Base-by-base conservation (phyloP, 768 basidiomycete genomes). In the Leccinum longicurvipes region DNA sequence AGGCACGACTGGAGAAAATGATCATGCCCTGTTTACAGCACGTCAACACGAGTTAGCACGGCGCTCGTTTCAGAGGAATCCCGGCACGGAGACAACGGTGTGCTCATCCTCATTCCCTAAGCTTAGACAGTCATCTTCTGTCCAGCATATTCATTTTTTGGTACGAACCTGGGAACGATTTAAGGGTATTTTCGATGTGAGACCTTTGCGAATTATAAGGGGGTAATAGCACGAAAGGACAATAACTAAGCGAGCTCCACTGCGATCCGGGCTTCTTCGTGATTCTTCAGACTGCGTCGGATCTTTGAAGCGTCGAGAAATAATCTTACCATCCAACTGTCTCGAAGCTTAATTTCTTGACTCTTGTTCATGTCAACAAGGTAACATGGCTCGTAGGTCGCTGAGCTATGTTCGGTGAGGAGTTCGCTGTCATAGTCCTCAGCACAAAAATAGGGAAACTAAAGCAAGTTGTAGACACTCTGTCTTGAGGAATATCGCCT, bases 31-130 rank as follows among this genome's bases (percentile, higher is more conserved):
- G 67, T 67, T 85, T 86, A 74, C 85, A 91, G 21, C 89, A 80
- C 29, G 86, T 87, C 29, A 92, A 77, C 89, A 93, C 90, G 44
- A 93, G 80, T 93, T 93, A 47, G 85, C 87, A 6, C 91, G 79
- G 10, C 85, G 77, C 6, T 77, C 53, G 60, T 82, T 84, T 14
- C 65, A 71, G 21, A 93, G 73, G 60, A 93, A 93, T 12, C 91
- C 91, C 19, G 81, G 69, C 15, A 87, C 61, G 6, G 88, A 91
- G 31, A 91, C 72, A 51, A 91, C 79, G 51, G 91, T 84, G 44
- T 80, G 78, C 47, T 92, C 84, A 52, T 84, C 85, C 66, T 93
- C 91, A 74, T 92, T 93, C 39, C 91, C 91, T 91, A 55, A 4
- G 8, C 23, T 19, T 3, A 8, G 45, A 23, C 9, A 24, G 61